A percentile compares a stretch with the other conserved stretches of the same genome.
phyloP scores from a whole-genome alignment of 306 rosid species.

The Dalbergia cultrata region DNA sequence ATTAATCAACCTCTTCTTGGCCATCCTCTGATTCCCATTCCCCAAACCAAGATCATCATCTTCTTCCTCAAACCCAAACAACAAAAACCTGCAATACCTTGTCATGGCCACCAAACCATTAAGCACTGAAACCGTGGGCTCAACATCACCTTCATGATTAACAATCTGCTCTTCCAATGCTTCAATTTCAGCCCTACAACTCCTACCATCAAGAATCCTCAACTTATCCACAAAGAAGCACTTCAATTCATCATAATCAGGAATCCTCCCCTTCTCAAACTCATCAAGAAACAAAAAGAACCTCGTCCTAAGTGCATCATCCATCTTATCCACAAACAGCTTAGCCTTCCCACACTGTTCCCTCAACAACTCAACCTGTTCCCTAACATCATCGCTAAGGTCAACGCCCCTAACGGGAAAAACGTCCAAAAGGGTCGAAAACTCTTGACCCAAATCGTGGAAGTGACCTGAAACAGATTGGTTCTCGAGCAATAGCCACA shows the following conservation, averaged over 20 bases:
- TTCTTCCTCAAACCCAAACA: constrained; percentile 82
- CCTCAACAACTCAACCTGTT: constrained; percentile 73
- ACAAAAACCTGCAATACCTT: constrained; percentile 72
- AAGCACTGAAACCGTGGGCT: constrained; percentile 73
- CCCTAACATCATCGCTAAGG: constrained; percentile 70
- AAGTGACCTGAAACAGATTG: constrained; percentile 84
- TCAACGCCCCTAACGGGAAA: constrained; percentile 68
- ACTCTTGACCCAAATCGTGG: constrained; percentile 78
- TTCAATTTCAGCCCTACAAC: constrained; percentile 75
- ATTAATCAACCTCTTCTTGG: constrained; percentile 60
- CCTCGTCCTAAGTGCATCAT: constrained; percentile 59
- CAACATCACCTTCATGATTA: constrained; percentile 80
- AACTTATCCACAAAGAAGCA: constrained; percentile 61
- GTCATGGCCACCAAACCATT: constrained; percentile 81
- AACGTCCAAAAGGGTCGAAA: constrained; percentile 85
- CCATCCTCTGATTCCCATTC: constrained; percentile 55
- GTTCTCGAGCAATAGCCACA: constrained; percentile 86
- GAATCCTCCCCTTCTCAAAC: constrained; percentile 66
- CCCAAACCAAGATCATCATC: constrained; percentile 66
- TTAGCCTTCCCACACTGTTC: constrained; percentile 60
- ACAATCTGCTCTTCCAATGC: constrained; percentile 89
- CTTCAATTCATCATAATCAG: constrained; percentile 56
- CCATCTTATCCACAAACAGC: constrained; percentile 62
- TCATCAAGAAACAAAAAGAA: constrained; percentile 61
- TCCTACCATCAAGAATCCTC: constrained; percentile 62